Conservation (phyloP, 116 monocot species). For the Phalaenopsis hybrid region DNA sequence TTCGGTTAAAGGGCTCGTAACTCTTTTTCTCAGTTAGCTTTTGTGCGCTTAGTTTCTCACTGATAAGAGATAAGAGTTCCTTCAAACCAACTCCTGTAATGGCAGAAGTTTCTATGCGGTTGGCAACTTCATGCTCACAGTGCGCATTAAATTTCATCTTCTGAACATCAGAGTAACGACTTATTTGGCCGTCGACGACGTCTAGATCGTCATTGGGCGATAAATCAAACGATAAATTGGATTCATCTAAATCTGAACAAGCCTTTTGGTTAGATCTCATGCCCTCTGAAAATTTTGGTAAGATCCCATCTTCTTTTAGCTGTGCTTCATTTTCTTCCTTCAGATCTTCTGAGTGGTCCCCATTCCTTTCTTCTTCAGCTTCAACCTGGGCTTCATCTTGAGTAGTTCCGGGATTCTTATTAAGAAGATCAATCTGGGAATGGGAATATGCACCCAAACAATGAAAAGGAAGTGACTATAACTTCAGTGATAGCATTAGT, state of each 20-base stretch:
- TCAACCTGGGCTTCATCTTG: slow-evolving; percentile 17
- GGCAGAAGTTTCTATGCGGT: slow-evolving; percentile 67
- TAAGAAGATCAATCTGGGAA: slow-evolving; percentile 78
- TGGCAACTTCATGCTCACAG: not conserved
- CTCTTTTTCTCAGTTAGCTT: slow-evolving; percentile 23
- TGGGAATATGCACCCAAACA: not conserved
- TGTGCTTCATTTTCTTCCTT: not conserved
- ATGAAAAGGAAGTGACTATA: not conserved
- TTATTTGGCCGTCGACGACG: no score
- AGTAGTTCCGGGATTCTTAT: slow-evolving; percentile 22
- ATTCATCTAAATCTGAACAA: not conserved
- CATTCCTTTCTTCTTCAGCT: slow-evolving; percentile 14
- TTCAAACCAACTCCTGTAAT: slow-evolving; percentile 66
- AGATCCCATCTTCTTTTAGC: slow-evolving; percentile 9
- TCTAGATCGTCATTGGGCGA: no score
- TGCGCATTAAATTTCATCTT: no score
- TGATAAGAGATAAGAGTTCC: slow-evolving; percentile 61
- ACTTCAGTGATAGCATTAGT: not conserved
- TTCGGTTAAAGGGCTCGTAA: slow-evolving; percentile 48
- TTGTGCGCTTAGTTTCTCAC: slow-evolving; percentile 39
- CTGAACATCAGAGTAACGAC: no score
- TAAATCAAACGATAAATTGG: no score
- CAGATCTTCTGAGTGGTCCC: slow-evolving; percentile 7
- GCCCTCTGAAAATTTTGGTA: not conserved
- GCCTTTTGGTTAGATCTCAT: not conserved